Conservation (phyloP, 108 stramenopile genomes). For the Halocafeteria seosinensis region DNA sequence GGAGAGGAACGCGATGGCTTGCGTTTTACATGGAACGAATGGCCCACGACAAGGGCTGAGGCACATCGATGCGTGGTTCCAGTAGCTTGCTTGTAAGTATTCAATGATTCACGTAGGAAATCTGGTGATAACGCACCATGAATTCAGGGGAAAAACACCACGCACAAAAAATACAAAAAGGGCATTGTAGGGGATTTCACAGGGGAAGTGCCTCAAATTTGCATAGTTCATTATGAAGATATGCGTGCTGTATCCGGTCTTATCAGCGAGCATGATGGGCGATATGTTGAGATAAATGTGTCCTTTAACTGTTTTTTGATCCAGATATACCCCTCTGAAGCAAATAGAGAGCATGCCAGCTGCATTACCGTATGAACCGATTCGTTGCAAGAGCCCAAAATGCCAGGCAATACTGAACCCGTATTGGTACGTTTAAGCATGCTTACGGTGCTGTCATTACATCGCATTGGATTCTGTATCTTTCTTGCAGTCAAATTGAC, state of each 20-base stretch:
- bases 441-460: neutral
- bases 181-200: too few relatives aligned
- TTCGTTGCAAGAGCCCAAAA: conserved; percentile 66
- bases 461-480: neutral
- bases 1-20: conserved; percentile 51
- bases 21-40: conserved; percentile 83
- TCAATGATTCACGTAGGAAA: neutral
- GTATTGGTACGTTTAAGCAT: conserved; percentile 55
- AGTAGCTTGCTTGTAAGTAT: conserved; percentile 59
- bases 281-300: too few relatives aligned
- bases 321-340: conserved; percentile 78
- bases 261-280: too few relatives aligned
- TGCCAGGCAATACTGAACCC: conserved; percentile 91
- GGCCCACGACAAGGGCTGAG: conserved; percentile 80
- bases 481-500: conserved; percentile 41
- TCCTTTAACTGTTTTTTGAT: too few relatives aligned
- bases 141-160: too few relatives aligned
- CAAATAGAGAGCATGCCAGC: conserved; percentile 52
- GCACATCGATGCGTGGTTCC: conserved; percentile 90
- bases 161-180: too few relatives aligned
- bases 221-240: too few relatives aligned
- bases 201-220: too few relatives aligned
- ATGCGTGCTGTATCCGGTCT: too few relatives aligned
- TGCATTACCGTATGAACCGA: conserved; percentile 83
- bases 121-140: neutral